A percentile compares a stretch with the other conserved stretches of the same genome.
These are phyloP conservation scores for Croton setiger DNA, from an alignment of 441 rosid species.

Conservation along the genomic window DNA sequence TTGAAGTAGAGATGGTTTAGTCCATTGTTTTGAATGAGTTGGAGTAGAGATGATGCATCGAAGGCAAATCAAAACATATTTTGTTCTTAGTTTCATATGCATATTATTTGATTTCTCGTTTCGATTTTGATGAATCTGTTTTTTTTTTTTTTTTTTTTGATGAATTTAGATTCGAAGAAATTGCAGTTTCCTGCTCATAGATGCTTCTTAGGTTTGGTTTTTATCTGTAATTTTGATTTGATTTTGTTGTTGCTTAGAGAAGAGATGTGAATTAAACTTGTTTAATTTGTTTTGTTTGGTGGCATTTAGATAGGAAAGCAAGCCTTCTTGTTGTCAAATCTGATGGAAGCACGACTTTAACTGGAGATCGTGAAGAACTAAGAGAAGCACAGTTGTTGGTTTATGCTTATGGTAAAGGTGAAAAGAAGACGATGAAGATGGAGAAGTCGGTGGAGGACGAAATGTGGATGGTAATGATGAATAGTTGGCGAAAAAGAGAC, in stretches of 20 bases:
- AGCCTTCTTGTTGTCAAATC: conserved; percentile 48
- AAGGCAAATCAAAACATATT: too few species aligned
- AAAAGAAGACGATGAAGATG: conserved; percentile 28
- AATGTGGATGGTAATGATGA: conserved; percentile 45
- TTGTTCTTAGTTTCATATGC: too few species aligned
- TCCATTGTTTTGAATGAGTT: too few species aligned
- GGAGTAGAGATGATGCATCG: too few species aligned
- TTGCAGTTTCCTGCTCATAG: conserved; percentile 32
- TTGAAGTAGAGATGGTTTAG: too few species aligned
- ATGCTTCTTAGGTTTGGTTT: conserved; percentile 42
- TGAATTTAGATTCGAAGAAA: conserved; percentile 48
- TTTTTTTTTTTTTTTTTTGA: too few species aligned
- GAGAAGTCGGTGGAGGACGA: conserved; percentile 48
- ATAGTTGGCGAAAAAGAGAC: conserved; percentile 41
- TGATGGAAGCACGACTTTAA: conserved; percentile 34
- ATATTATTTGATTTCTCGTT: too few species aligned
- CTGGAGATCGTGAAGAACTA: conserved; percentile 67
- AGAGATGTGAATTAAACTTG: not conserved
- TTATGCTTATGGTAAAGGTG: conserved; percentile 39
- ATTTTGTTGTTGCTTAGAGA: conserved; percentile 1
- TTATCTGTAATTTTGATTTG: too few species aligned
- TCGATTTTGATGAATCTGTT: too few species aligned
- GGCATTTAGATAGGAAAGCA: conserved; percentile 39
- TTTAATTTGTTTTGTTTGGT: conserved; percentile 6
- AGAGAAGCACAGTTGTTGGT: conserved; percentile 61